A percentile compares a stretch with the other conserved stretches of the same genome.
phyloP scores from a whole-genome alignment of 2,329 filamentous ascomycete genomes.

The Cyanodermella asteris region DNA sequence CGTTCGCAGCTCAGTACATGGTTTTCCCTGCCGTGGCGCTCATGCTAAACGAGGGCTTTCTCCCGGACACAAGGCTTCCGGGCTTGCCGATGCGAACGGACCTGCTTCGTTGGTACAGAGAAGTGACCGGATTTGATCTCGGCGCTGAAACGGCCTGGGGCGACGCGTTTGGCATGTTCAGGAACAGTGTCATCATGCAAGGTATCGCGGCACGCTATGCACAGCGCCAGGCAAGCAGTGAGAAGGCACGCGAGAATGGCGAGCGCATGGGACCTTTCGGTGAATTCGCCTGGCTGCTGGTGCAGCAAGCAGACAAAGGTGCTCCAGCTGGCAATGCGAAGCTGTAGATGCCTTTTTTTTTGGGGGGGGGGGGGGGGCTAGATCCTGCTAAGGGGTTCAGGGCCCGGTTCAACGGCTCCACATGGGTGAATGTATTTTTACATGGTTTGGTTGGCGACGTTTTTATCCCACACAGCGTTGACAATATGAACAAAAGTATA shows the following conservation, averaged over 20 bases:
- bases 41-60: constrained; percentile 21
- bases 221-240: constrained; percentile 70
- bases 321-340: constrained; percentile 17
- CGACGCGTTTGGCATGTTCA: constrained; percentile 38
- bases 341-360: constrained; percentile 25
- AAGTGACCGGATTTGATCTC: constrained; percentile 51
- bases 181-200: constrained; percentile 47
- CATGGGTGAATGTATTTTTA: no score
- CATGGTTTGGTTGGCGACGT: no score
- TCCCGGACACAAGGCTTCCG: constrained; percentile 39
- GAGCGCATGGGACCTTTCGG: constrained; percentile 49
- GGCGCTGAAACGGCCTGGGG: constrained; percentile 36
- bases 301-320: constrained; percentile 27
- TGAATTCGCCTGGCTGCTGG: constrained; percentile 55
- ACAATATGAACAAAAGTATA: no score
- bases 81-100: constrained; percentile 42
- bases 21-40: constrained; percentile 15
- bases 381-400: no score
- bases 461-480: no score
- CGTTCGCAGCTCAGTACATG: constrained; percentile 8
- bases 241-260: constrained; percentile 52
- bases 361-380: no score
- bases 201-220: constrained; percentile 84
- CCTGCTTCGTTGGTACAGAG: constrained; percentile 42
- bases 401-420: no score